A percentile compares a stretch with the other conserved stretches of the same genome.
phyloP scores from a whole-genome alignment of 305 asterid species.

The Ajuga reptans region DNA sequence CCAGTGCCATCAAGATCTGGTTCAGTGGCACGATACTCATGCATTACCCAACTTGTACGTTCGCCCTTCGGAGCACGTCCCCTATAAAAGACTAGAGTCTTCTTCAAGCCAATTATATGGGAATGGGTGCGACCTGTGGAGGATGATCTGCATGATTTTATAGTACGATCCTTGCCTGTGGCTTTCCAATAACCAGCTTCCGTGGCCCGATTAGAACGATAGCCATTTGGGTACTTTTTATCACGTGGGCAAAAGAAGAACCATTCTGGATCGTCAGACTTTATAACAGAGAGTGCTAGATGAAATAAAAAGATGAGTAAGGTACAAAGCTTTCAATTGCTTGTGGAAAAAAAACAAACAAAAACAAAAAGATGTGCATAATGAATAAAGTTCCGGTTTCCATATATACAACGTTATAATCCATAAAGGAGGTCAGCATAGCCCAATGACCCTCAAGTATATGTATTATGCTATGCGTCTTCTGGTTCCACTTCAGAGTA shows the following conservation, averaged over 20 bases:
- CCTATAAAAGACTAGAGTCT: slow-evolving; percentile 62
- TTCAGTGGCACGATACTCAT: slow-evolving; percentile 69
- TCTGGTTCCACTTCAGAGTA: neutral
- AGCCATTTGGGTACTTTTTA: slow-evolving; percentile 64
- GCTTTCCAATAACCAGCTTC: slow-evolving; percentile 86
- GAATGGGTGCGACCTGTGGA: slow-evolving; percentile 29
- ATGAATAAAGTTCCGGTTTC: neutral
- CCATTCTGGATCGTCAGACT: slow-evolving; percentile 71
- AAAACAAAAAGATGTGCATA: neutral
- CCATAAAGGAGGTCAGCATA: neutral
- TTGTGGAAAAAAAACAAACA: neutral
- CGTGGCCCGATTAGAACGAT: slow-evolving; percentile 70
- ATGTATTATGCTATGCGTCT: neutral
- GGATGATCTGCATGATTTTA: slow-evolving; percentile 45
- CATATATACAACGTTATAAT: neutral
- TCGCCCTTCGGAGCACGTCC: slow-evolving; percentile 79
- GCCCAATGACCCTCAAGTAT: neutral
- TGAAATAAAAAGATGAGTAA: slow-evolving; percentile 8
- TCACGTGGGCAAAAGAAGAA: slow-evolving; percentile 77
- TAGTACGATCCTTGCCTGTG: slow-evolving; percentile 75
- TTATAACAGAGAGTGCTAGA: slow-evolving; percentile 59
- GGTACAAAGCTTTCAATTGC: neutral
- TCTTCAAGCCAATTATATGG: slow-evolving; percentile 57
- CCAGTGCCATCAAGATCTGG: slow-evolving; percentile 68
- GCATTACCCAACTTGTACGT: slow-evolving; percentile 72